A percentile compares a stretch with the other conserved stretches of the same genome.
Conservation (phyloP, 176 grass and related monocot species). For the Zoysia japonica region DNA sequence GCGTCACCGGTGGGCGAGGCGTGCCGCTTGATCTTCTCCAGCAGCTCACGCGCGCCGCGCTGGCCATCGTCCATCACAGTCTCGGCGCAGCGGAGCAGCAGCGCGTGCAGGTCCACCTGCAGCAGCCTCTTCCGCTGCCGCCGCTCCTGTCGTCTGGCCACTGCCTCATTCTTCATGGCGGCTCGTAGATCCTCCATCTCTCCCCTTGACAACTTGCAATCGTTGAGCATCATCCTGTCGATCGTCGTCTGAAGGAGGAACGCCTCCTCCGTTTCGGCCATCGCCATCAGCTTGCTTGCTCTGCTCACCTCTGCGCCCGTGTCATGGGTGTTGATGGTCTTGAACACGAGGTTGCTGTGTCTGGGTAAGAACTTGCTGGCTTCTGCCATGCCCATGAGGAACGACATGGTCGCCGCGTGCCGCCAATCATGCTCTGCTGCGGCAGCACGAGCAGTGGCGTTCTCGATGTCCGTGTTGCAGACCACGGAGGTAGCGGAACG, state of each 20-base stretch:
- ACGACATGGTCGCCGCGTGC: neutral
- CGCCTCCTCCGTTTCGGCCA: conserved; percentile 26
- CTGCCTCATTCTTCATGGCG: neutral
- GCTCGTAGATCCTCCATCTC: neutral
- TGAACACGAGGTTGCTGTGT: neutral
- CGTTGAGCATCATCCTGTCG: neutral
- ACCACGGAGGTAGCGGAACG: neutral
- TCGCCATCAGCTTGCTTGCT: conserved; percentile 50
- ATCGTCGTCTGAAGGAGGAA: conserved; percentile 42
- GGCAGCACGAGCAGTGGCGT: neutral
- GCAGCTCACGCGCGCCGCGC: conserved; percentile 39
- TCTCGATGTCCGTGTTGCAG: neutral
- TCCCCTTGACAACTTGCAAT: neutral
- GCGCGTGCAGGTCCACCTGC: conserved; percentile 51
- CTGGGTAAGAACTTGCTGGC: conserved; percentile 48
- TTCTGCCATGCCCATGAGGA: conserved; percentile 47
- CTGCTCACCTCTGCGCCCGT: conserved; percentile 40
- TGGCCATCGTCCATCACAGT: conserved; percentile 44
- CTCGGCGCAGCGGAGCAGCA: conserved; percentile 66
- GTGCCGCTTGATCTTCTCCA: conserved; percentile 45
- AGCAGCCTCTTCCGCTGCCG: neutral
- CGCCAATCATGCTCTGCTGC: neutral
- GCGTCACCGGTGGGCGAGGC: conserved; percentile 41
- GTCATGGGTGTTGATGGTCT: neutral
- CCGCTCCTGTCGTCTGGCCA: neutral